A percentile compares a stretch with the other conserved stretches of the same genome.
phyloP scores from a whole-genome alignment of 441 rosid species.

The Viola pubescens region DNA sequence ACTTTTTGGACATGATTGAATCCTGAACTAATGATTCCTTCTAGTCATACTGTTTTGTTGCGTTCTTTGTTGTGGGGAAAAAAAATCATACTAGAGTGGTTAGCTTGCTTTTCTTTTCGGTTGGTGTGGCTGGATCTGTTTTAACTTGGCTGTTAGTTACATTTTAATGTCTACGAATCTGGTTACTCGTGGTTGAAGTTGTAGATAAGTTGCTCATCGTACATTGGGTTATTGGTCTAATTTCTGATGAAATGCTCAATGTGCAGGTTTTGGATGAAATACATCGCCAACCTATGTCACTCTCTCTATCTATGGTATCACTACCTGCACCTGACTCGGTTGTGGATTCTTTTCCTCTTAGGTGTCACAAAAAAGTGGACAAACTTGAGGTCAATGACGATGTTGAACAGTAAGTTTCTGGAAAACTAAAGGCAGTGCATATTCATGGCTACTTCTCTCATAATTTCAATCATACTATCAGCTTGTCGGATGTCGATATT shows the following conservation, averaged over 20 bases:
- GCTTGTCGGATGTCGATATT: too few relatives aligned
- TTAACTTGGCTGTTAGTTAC: too few relatives aligned
- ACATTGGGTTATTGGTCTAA: too few relatives aligned
- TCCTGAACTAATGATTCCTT: background rate
- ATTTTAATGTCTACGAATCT: too few relatives aligned
- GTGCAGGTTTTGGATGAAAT: constrained; percentile 71
- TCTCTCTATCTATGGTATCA: constrained; percentile 43
- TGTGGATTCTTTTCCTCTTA: constrained; percentile 58
- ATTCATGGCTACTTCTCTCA: too few relatives aligned
- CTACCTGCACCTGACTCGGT: constrained; percentile 61
- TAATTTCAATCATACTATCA: too few relatives aligned
- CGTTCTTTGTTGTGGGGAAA: background rate
- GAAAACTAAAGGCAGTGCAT: background rate
- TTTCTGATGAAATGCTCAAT: constrained; percentile 7
- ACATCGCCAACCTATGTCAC: constrained; percentile 49
- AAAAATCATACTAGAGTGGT: background rate
- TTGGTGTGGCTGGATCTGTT: too few relatives aligned
- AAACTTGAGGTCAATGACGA: constrained; percentile 24
- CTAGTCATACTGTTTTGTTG: too few relatives aligned
- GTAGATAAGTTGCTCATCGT: too few relatives aligned
- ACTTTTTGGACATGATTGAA: background rate
- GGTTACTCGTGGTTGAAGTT: too few relatives aligned
- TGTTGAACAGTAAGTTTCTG: constrained; percentile 46
- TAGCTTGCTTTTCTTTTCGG: background rate
- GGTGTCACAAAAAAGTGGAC: constrained; percentile 36